Evolutionary conservation across 2,329 filamentous ascomycete species (phyloP).

Genomic region (Exophiala xenobiotica): DNA sequence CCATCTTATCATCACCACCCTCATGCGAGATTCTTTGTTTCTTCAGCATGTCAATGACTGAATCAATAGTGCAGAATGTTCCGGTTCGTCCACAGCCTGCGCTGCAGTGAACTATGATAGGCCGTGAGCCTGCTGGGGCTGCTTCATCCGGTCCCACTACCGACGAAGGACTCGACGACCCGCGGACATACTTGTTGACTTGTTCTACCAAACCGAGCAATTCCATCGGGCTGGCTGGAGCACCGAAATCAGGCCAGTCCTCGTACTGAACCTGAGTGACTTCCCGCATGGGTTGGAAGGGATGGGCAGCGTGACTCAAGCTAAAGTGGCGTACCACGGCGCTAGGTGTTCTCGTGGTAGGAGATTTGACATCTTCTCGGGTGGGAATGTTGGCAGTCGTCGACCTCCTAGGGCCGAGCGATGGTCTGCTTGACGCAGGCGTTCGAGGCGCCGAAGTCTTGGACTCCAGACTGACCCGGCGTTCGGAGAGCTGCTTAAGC

Average conservation of each 20-base stretch:
- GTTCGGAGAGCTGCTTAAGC: slow-evolving; percentile 76
- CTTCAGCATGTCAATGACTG: slow-evolving; percentile 93
- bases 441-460: slow-evolving; percentile 47
- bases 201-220: slow-evolving; percentile 87
- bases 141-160: slow-evolving; percentile 58
- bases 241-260: slow-evolving; percentile 96
- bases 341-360: slow-evolving; percentile 60
- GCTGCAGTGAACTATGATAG: slow-evolving; percentile 90
- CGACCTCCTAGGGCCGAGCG: slow-evolving; percentile 37
- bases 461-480: slow-evolving; percentile 72
- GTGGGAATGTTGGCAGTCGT: slow-evolving; percentile 34
- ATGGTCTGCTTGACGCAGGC: slow-evolving; percentile 40
- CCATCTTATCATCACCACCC: slow-evolving; percentile 24
- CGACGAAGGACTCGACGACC: slow-evolving; percentile 35
- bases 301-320: slow-evolving; percentile 70
- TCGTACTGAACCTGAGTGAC: slow-evolving; percentile 94
- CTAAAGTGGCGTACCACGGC: slow-evolving; percentile 86
- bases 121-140: slow-evolving; percentile 56
- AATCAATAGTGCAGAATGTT: slow-evolving; percentile 94
- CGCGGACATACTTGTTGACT: slow-evolving; percentile 65
- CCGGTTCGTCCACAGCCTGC: slow-evolving; percentile 94
- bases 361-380: slow-evolving; percentile 32
- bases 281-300: slow-evolving; percentile 83
- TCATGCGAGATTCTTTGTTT: slow-evolving; percentile 60
- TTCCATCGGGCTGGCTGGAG: slow-evolving; percentile 83